phyloP scores from a whole-genome alignment of 805 yeast genomes.

The Saccharomycopsis vini region DNA sequence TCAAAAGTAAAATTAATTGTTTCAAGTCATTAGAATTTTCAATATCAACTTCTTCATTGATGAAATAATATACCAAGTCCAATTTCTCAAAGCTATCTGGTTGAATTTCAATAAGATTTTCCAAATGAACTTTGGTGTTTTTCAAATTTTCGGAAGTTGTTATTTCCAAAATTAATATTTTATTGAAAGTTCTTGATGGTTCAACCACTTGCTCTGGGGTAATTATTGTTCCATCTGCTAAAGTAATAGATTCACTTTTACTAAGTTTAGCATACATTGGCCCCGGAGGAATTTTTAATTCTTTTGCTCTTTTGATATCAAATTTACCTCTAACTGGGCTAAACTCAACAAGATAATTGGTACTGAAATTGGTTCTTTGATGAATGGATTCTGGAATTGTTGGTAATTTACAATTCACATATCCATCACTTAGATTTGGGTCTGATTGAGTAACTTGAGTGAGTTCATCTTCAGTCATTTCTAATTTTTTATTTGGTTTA shows the following conservation, averaged over 20 bases:
- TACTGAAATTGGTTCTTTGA: constrained; percentile 27
- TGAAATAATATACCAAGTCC: constrained; percentile 62
- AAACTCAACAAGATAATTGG: constrained; percentile 62
- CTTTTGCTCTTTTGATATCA: constrained; percentile 51
- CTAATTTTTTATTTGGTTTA: constrained; percentile 29
- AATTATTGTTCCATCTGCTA: constrained; percentile 51
- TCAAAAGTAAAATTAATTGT: constrained; percentile 33
- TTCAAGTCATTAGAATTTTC: constrained; percentile 33
- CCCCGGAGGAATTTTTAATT: constrained; percentile 63
- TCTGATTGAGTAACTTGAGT: constrained; percentile 25
- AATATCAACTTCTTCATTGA: constrained; percentile 55
- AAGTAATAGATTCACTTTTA: constrained; percentile 46
- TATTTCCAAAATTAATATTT: constrained; percentile 63
- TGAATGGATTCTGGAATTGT: constrained; percentile 14
- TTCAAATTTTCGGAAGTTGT: constrained; percentile 45
- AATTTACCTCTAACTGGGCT: constrained; percentile 72
- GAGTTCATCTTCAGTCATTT: constrained; percentile 4
- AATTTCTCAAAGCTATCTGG: constrained; percentile 27
- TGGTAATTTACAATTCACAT: constrained; percentile 31
- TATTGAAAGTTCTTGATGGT: constrained; percentile 46
- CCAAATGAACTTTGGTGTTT: constrained; percentile 5
- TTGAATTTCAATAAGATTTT: background rate
- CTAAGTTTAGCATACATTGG: constrained; percentile 49
- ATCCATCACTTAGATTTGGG: constrained; percentile 28
- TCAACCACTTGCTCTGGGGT: constrained; percentile 67